Conservation (phyloP, 73 alveolate species). For the Diophrys appendiculata region DNA sequence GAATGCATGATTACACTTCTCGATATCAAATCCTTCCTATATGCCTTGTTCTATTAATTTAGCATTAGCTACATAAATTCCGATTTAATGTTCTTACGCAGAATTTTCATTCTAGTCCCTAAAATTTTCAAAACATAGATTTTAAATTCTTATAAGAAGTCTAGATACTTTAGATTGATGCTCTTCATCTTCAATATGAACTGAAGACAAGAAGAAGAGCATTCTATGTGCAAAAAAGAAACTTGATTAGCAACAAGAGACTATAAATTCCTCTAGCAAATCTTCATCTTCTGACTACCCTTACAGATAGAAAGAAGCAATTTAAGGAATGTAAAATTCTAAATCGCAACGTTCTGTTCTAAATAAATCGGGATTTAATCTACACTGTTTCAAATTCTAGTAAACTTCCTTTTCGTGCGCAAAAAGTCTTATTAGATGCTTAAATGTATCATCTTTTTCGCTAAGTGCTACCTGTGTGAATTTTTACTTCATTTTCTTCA, state of each 20-base stretch:
- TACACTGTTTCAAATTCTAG: background rate
- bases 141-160: background rate
- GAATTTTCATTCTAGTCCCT: background rate
- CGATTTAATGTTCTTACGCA: background rate
- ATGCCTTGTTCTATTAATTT: background rate
- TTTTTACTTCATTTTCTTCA: background rate
- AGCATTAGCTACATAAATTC: conserved; percentile 8
- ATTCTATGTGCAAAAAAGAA: conserved; percentile 3
- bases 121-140: too few relatives aligned
- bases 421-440: background rate
- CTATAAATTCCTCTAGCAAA: background rate
- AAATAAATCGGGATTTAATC: background rate
- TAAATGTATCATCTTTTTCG: conserved; percentile 1
- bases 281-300: conserved; percentile 9
- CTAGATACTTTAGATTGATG: background rate
- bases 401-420: background rate
- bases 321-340: conserved; percentile 52
- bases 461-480: background rate
- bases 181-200: background rate
- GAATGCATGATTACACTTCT: too few relatives aligned
- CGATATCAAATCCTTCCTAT: too few relatives aligned
- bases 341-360: background rate
- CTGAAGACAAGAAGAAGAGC: conserved; percentile 10
- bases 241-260: background rate
- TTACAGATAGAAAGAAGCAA: conserved; percentile 33